Base-by-base conservation (phyloP, 352 stramenopile genomes). In the Thalassiosira oceanica region DNA sequence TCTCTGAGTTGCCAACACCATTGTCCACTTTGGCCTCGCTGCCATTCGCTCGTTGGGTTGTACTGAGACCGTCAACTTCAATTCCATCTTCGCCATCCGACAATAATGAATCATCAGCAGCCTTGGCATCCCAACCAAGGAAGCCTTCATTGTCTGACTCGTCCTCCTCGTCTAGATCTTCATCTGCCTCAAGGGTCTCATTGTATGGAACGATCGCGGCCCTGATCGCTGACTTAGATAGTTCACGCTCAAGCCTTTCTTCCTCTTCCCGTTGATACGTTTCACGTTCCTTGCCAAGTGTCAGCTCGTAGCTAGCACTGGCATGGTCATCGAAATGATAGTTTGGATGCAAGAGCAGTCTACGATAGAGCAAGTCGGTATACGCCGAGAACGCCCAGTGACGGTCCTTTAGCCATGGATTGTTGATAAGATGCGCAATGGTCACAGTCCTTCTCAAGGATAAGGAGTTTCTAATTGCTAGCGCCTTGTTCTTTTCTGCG, bases 261-360 rank as follows among this genome's bases (percentile, higher is more conserved):
- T 68, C 64, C 54, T 72, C 69, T 36, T 69, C 73, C n/a, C 44
- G 23, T 23, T 72, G 49, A 1, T 51, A 35, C 3, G 24, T 83
- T 48, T 90, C 81, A 27, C 72, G 48, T 26, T 91, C 84, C 21
- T 71, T 79, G 13, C 74, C 80, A 29, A 92, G 62, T n/a, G 71
- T 76, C 0, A 82, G 51, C 33, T 89, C 82, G 58, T 93, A 93
- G 35, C 74, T 85, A 15, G 86, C 79, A 31, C 75, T 44, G 2
- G 53, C 57, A 49, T 93, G 86, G 48, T 80, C 48, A 36, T 84
- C 50, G 64, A 90, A 92, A 26, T 63, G 52, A 46, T 72, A 53
- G 61, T 90, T 92, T 20, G 46, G 54, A 42, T 74, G 68, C 10
- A 91, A 66, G 4, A 90, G 16, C 18, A 83, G 84, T 15, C 74